phyloP scores from a whole-genome alignment of 441 rosid genomes.

The Bocquillonia castaneifolia region DNA sequence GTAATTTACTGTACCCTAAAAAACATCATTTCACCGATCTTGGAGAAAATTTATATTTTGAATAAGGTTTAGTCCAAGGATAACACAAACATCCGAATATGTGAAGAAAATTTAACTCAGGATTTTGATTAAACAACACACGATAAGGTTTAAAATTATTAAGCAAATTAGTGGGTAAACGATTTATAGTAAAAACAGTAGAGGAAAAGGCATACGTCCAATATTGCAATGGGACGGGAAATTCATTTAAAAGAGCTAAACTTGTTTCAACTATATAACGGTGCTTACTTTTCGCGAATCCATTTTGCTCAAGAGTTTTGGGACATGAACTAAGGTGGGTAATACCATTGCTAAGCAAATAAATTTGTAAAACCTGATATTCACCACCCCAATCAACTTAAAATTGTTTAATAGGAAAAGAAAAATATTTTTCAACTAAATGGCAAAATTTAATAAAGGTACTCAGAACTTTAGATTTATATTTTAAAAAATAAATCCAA shows the following conservation, averaged over 20 bases:
- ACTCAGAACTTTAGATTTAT: not conserved
- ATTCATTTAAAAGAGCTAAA: not conserved
- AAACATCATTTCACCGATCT: not conserved
- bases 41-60: not conserved
- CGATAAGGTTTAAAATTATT: not conserved
- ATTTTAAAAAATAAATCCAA: not conserved
- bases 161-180: not conserved
- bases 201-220: not conserved
- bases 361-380: no score
- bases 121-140: not conserved
- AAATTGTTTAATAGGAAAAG: not conserved
- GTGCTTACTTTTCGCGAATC: not conserved
- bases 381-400: not conserved
- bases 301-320: not conserved
- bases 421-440: not conserved
- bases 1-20: not conserved
- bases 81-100: not conserved
- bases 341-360: not conserved
- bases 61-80: not conserved
- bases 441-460: no score
- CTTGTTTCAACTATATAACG: not conserved
- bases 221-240: not conserved
- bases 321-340: not conserved
- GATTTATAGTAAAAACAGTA: no score
- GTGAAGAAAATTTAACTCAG: not conserved